Conservation (phyloP, 306 rosid species). For the Fragaria nilgerrensis region DNA sequence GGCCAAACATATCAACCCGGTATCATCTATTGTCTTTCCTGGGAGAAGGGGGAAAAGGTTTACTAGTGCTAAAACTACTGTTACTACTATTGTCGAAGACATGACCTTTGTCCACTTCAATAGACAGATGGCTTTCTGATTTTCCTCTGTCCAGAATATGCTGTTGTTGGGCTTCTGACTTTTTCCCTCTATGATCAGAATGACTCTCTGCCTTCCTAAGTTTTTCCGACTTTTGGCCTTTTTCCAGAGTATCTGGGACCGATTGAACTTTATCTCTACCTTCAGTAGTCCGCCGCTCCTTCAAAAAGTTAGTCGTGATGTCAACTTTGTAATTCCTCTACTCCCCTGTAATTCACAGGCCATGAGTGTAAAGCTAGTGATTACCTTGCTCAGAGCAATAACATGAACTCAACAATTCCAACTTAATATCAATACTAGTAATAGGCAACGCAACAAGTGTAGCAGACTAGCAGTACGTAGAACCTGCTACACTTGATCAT, state of each 20-base stretch:
- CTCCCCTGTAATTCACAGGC: slow-evolving; percentile 54
- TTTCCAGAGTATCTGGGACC: slow-evolving; percentile 36
- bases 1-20: slow-evolving; percentile 7
- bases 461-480: not conserved
- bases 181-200: slow-evolving; percentile 41
- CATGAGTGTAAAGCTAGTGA: slow-evolving; percentile 23
- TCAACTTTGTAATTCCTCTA: slow-evolving; percentile 70
- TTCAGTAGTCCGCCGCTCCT: slow-evolving; percentile 65
- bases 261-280: slow-evolving; percentile 38
- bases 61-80: not conserved
- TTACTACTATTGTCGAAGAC: slow-evolving; percentile 19
- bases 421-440: not conserved
- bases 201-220: slow-evolving; percentile 55
- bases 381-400: slow-evolving; percentile 16
- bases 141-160: slow-evolving; percentile 55
- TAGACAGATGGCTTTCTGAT: slow-evolving; percentile 46
- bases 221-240: slow-evolving; percentile 39
- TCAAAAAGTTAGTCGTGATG: slow-evolving; percentile 74
- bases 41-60: slow-evolving; percentile 15
- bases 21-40: slow-evolving; percentile 34
- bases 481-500: not conserved
- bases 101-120: slow-evolving; percentile 46
- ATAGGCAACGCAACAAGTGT: not conserved
- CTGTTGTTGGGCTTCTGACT: slow-evolving; percentile 31
- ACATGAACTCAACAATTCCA: slow-evolving; percentile 2